phyloP scores from a whole-genome alignment of 2,329 filamentous ascomycete genomes.

The Penicillium fuscoglaucum region DNA sequence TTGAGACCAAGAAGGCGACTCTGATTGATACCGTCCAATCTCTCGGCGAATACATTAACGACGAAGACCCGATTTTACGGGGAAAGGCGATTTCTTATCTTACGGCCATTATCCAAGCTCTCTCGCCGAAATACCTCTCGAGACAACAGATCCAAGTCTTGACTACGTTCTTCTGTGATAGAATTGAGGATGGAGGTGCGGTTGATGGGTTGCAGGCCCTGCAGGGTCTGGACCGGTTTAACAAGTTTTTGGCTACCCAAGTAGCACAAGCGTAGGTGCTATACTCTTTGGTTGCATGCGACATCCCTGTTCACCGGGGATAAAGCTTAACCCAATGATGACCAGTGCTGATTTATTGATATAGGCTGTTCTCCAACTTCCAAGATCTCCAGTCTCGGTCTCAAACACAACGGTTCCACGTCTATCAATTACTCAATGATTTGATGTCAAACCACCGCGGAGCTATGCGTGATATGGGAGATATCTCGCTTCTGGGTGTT shows the following conservation, averaged over 20 bases:
- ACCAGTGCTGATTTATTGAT: constrained; percentile 16
- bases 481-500: constrained; percentile 61
- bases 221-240: constrained; percentile 61
- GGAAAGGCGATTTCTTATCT: constrained; percentile 57
- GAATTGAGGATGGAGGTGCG: constrained; percentile 63
- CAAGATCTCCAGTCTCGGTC: constrained; percentile 61
- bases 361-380: constrained; percentile 53
- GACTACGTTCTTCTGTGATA: constrained; percentile 64
- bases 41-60: constrained; percentile 66
- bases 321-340: not conserved
- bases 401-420: constrained; percentile 64
- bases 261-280: constrained; percentile 54
- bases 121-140: constrained; percentile 57
- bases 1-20: constrained; percentile 61
- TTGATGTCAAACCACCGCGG: constrained; percentile 62
- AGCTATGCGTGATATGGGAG: constrained; percentile 58
- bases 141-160: constrained; percentile 64
- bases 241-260: constrained; percentile 55
- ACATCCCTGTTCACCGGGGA: constrained; percentile 13
- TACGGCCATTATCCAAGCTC: constrained; percentile 46
- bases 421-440: constrained; percentile 61
- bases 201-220: constrained; percentile 60
- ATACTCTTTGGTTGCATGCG: constrained; percentile 4
- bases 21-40: constrained; percentile 64
- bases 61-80: constrained; percentile 61